These are phyloP conservation scores for Cladosporium sp. DNA, from an alignment of 2,329 filamentous ascomycete species.

Conservation along the genomic window DNA sequence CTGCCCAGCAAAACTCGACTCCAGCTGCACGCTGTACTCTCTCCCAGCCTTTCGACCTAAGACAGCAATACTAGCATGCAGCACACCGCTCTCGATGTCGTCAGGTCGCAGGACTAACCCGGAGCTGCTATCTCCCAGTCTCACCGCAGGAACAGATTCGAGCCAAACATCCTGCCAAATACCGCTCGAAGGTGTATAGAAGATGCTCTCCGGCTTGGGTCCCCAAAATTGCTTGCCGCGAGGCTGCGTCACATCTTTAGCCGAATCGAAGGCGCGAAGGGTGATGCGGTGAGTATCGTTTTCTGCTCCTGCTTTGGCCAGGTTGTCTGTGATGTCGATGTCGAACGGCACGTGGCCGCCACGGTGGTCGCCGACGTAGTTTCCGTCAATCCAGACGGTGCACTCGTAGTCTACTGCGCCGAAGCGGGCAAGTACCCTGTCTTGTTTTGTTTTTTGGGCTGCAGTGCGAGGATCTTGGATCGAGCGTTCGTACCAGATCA, in stretches of 20 bases:
- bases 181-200: conserved; percentile 67
- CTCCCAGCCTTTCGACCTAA: conserved; percentile 47
- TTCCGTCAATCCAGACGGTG: conserved; percentile 53
- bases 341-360: conserved; percentile 57
- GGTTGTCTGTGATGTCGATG: conserved; percentile 53
- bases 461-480: conserved; percentile 24
- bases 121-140: conserved; percentile 52
- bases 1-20: conserved; percentile 49
- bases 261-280: conserved; percentile 59
- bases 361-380: conserved; percentile 50
- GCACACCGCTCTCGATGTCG: conserved; percentile 48
- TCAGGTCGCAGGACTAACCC: conserved; percentile 57
- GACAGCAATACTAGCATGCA: conserved; percentile 51
- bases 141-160: conserved; percentile 50
- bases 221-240: conserved; percentile 65
- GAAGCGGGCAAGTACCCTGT: conserved; percentile 51
- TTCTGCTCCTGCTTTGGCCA: conserved; percentile 18
- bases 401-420: conserved; percentile 61
- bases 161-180: conserved; percentile 75
- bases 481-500: conserved; percentile 60
- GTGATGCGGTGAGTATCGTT: conserved; percentile 41
- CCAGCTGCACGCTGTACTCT: conserved; percentile 49
- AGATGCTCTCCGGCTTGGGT: conserved; percentile 59
- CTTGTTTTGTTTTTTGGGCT: conserved; percentile 27
- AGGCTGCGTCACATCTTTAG: conserved; percentile 60